Conservation (phyloP, 106 monocot genomes). For the Agapanthus africanus region DNA sequence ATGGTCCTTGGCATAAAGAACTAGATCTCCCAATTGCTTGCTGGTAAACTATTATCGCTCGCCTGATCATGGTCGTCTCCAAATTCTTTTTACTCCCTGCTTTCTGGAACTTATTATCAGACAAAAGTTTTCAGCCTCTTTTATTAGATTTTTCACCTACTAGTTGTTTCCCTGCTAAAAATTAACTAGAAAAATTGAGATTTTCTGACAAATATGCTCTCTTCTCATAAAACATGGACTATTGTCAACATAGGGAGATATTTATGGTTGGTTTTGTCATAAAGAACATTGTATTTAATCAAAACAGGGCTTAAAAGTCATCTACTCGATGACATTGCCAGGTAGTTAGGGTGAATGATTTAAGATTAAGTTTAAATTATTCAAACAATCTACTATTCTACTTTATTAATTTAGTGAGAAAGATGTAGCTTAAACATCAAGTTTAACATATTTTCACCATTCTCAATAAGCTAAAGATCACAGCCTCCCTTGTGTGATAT, state of each 20-base stretch:
- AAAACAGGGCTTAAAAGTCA: background rate
- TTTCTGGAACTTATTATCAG: too few relatives aligned
- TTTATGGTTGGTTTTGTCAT: background rate
- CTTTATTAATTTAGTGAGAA: background rate
- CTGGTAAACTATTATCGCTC: too few relatives aligned
- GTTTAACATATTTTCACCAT: background rate
- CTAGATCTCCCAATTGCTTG: too few relatives aligned
- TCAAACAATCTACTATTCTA: background rate
- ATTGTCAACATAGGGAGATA: background rate
- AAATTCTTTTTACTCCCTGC: too few relatives aligned
- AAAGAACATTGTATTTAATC: background rate
- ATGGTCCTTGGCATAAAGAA: too few relatives aligned
- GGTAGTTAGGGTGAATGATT: conserved; percentile 2
- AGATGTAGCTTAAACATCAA: background rate
- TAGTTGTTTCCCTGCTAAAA: too few relatives aligned
- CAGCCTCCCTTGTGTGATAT: too few relatives aligned
- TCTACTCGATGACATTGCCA: background rate
- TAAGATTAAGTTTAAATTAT: background rate
- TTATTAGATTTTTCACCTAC: background rate
- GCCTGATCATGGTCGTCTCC: too few relatives aligned
- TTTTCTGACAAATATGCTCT: background rate
- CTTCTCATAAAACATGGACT: background rate
- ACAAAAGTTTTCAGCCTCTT: too few relatives aligned
- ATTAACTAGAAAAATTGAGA: background rate
- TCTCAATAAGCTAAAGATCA: background rate